A percentile compares a stretch with the other conserved stretches of the same genome.
These are phyloP conservation scores for Lichtheimia corymbifera DNA, from an alignment of 371 early-diverging fungal genomes.

Conservation along the genomic window DNA sequence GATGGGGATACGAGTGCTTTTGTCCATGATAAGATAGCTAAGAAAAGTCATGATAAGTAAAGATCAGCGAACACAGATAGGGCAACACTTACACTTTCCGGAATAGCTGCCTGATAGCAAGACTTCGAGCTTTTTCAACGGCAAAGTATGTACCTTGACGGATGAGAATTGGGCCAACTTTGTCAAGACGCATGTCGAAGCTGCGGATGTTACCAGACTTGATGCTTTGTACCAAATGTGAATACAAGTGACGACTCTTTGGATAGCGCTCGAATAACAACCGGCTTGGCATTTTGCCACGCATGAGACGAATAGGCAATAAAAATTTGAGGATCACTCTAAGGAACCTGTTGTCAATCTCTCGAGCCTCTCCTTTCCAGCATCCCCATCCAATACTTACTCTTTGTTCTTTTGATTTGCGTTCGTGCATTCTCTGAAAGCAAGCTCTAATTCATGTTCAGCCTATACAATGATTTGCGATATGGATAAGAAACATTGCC, in stretches of 20 bases:
- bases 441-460: constrained; percentile 68
- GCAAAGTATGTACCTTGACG: constrained; percentile 75
- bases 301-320: constrained; percentile 71
- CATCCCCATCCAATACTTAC: constrained; percentile 25
- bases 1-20: constrained; percentile 55
- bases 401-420: constrained; percentile 55
- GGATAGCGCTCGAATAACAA: constrained; percentile 61
- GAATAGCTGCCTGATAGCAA: constrained; percentile 77
- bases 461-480: constrained; percentile 43
- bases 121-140: constrained; percentile 70
- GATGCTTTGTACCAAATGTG: constrained; percentile 62
- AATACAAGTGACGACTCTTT: constrained; percentile 55
- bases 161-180: constrained; percentile 59
- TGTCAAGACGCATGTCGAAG: constrained; percentile 64
- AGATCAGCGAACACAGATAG: not conserved
- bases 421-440: constrained; percentile 66
- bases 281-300: constrained; percentile 65
- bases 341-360: not conserved
- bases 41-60: not conserved
- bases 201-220: constrained; percentile 66
- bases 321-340: constrained; percentile 75
- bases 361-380: too few species aligned
- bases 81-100: constrained; percentile 67
- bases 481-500: constrained; percentile 5
- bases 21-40: constrained; percentile 57